Base-by-base conservation (phyloP, 2,329 filamentous ascomycete genomes). In the Xylariaceae sp. region DNA sequence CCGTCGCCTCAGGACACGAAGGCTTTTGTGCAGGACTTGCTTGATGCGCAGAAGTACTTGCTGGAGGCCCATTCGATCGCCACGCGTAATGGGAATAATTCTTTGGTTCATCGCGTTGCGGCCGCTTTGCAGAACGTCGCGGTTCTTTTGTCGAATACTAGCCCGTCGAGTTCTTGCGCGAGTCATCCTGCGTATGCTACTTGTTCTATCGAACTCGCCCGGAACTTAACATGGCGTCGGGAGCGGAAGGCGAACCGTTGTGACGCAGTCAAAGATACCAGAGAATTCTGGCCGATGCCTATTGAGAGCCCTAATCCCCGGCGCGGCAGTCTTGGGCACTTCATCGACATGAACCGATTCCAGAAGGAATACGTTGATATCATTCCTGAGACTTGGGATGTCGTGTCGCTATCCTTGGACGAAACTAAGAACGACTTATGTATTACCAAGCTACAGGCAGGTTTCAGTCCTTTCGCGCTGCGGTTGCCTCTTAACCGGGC, bases 401-500 rank as follows among this genome's bases (percentile, higher is more conserved):
- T 92, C 1, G 76, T 99, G 9, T 97, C 92, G 0, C 74, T 99
- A 42, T 88, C 88, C 0, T 72, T 99, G 15, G 94, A 88, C 65
- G 88, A 95, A 49, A 86, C 86, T 61, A 81, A 80, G 37, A 87
- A 89, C 51, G 94, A 97, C 66, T 80, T 99, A 4, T 91, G 89
- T 61, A 85, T 97, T 58, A 92, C 89, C n/a, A 90, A 90, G 63
- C 83, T 96, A 32, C 85, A 89, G 58, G 79, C 84, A 9, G 84
- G 83, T 1, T 81, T 87, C 47, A 84, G 81, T 22, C 94, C 94
- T 0, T 95, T 99, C 65, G 84, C 96, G 49, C 76, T 99, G 47
- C 86, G 92, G 5, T 76, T 99, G 19, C 94, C 94, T 0, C 80
- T 99, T 21, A 86, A 88, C 61, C 80, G 92, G 40, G 89, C 92